A percentile compares a stretch with the other conserved stretches of the same genome.
Conservation (phyloP, 768 basidiomycete genomes). For the Lactarius akahatsu region DNA sequence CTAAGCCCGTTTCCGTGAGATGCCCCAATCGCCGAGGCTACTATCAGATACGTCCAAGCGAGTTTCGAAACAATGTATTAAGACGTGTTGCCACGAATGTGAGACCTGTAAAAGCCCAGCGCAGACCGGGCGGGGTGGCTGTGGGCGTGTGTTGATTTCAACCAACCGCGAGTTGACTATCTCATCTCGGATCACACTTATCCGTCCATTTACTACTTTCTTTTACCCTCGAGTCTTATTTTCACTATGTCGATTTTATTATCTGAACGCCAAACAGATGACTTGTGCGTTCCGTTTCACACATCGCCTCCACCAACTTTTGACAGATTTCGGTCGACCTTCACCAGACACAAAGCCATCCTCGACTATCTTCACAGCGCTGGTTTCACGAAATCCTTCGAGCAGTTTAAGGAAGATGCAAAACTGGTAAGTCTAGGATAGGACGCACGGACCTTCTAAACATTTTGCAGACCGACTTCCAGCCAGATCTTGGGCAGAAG, state of each 20-base stretch:
- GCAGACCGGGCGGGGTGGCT: background rate
- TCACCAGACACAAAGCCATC: conserved; percentile 39
- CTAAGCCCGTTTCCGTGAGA: background rate
- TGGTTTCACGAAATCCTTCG: conserved; percentile 38
- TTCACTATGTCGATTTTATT: conserved; percentile 23
- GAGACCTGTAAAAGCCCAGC: background rate
- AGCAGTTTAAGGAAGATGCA: conserved; percentile 37
- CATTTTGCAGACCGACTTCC: conserved; percentile 32
- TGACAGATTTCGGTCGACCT: conserved; percentile 9
- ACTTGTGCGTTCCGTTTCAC: conserved; percentile 19
- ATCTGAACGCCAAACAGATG: conserved; percentile 26
- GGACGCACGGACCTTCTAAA: conserved; percentile 5
- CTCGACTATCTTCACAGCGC: conserved; percentile 38
- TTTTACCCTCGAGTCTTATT: background rate
- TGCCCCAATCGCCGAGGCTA: background rate
- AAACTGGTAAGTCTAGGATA: conserved; percentile 17
- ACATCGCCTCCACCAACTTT: background rate
- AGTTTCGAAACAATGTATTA: background rate
- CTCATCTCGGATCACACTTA: background rate
- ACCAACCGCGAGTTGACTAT: conserved; percentile 15
- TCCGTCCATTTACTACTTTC: background rate
- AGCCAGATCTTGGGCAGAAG: conserved; percentile 33
- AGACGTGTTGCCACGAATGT: background rate
- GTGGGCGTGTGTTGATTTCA: background rate
- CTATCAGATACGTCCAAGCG: background rate